phyloP scores from a whole-genome alignment of 192 early-diverging fungal genomes.

The Kickxella alabastrina region DNA sequence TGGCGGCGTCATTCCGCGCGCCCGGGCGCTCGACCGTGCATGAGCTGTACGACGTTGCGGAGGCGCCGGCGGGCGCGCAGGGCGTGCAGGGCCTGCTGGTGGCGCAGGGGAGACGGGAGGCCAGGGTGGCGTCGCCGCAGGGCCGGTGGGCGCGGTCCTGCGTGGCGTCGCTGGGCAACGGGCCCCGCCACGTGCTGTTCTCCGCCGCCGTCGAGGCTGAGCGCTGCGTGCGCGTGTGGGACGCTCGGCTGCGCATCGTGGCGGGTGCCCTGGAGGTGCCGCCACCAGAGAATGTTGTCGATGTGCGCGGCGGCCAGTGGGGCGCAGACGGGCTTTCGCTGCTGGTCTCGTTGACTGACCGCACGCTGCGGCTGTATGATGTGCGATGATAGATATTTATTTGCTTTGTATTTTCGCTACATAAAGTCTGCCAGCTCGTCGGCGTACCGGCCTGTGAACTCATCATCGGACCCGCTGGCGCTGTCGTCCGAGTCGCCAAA shows the following conservation, averaged over 20 bases:
- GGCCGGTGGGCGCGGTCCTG: constrained; percentile 23
- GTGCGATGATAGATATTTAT: constrained; percentile 12
- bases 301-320: constrained; percentile 35
- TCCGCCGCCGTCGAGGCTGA: constrained; percentile 27
- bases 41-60: constrained; percentile 18
- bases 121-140: constrained; percentile 22
- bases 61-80: too few species aligned
- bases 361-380: constrained; percentile 31
- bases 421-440: constrained; percentile 30
- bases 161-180: neutral
- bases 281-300: constrained; percentile 23
- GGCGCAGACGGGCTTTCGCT: neutral
- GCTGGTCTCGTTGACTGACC: constrained; percentile 24
- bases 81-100: too few species aligned
- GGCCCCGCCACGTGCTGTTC: constrained; percentile 18
- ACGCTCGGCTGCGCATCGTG: constrained; percentile 1
- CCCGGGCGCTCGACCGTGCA: constrained; percentile 9
- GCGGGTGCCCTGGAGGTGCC: constrained; percentile 2
- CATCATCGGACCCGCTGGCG: constrained; percentile 5
- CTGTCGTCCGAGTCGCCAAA: constrained; percentile 27
- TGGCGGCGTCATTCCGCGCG: constrained; percentile 29
- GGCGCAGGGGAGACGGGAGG: constrained; percentile 3
- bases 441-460: constrained; percentile 1
- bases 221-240: constrained; percentile 22
- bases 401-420: too few species aligned